Percentiles rank a stretch among this genome's conserved stretches.
Conservation (phyloP, 306 rosid species). For the Abrus pulchellus region DNA sequence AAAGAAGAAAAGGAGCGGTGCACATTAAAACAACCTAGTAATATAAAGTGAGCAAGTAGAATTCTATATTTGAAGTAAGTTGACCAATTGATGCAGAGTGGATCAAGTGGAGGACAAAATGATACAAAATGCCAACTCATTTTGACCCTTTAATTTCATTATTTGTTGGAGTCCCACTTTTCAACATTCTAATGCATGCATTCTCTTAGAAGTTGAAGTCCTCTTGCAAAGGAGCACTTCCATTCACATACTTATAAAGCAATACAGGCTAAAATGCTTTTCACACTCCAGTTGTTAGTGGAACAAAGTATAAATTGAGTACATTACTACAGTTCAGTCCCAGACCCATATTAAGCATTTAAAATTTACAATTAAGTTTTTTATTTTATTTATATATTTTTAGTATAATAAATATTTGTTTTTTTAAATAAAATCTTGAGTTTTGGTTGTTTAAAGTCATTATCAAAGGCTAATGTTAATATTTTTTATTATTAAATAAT, state of each 20-base stretch:
- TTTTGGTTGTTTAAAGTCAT: no score
- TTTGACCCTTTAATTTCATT: slow-evolving; percentile 47
- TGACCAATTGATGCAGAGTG: slow-evolving; percentile 54
- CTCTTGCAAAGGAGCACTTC: not conserved
- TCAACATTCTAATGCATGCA: slow-evolving; percentile 44
- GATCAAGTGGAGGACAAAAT: slow-evolving; percentile 58
- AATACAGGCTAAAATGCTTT: not conserved
- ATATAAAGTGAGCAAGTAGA: slow-evolving; percentile 32
- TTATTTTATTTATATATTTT: no score
- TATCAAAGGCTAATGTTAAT: no score
- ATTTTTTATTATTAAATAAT: not conserved
- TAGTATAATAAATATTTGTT: no score
- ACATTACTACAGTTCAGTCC: not conserved
- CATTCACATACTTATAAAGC: slow-evolving; percentile 30
- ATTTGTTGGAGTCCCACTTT: slow-evolving; percentile 43
- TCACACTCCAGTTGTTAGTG: slow-evolving; percentile 26
- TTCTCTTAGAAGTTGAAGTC: slow-evolving; percentile 20
- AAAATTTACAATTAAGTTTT: no score
- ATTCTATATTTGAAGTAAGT: slow-evolving; percentile 44
- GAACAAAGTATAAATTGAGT: not conserved
- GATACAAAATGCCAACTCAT: slow-evolving; percentile 58
- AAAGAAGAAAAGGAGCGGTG: slow-evolving; percentile 44
- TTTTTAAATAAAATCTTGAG: no score
- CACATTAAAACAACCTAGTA: slow-evolving; percentile 29
- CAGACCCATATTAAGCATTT: not conserved